Evolutionary conservation across 495 filamentous ascomycete species (phyloP).

Genomic region (Staphylotrichum longicolle): DNA sequence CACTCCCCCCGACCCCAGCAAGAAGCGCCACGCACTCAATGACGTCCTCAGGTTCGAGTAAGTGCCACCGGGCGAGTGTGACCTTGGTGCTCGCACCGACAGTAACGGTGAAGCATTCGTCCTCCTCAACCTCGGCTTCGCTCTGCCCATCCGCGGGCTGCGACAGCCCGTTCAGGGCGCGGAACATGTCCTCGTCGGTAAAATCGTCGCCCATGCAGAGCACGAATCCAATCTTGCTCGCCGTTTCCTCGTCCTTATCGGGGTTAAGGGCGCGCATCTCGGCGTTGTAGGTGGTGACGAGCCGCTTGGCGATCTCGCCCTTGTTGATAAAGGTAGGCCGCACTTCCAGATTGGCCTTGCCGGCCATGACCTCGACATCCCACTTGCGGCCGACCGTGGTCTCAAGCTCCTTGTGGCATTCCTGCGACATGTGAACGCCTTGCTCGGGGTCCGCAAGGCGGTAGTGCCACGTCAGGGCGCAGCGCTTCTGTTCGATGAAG

Average conservation of each 20-base stretch:
- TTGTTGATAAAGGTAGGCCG: constrained; percentile 96
- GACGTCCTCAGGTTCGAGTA: constrained; percentile 83
- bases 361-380: constrained; percentile 91
- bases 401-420: constrained; percentile 75
- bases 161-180: constrained; percentile 58
- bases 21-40: constrained; percentile 74
- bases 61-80: constrained; percentile 81
- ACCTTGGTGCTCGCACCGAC: constrained; percentile 84
- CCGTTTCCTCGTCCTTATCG: constrained; percentile 12
- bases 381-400: constrained; percentile 68
- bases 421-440: constrained; percentile 67
- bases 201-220: constrained; percentile 92
- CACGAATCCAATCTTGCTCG: constrained; percentile 68
- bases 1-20: constrained; percentile 49
- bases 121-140: constrained; percentile 47
- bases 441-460: constrained; percentile 83
- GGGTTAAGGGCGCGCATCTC: constrained; percentile 30
- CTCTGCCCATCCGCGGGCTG: constrained; percentile 29
- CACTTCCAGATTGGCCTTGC: constrained; percentile 96
- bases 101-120: constrained; percentile 79
- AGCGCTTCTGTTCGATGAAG: constrained; percentile 87
- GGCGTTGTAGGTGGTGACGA: constrained; percentile 64
- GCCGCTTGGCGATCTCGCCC: constrained; percentile 79
- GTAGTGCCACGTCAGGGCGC: constrained; percentile 96
- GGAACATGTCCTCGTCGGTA: constrained; percentile 91